Evolutionary conservation across 192 early-diverging fungal genomes (phyloP).

Genomic region (Umbelopsis sp.): DNA sequence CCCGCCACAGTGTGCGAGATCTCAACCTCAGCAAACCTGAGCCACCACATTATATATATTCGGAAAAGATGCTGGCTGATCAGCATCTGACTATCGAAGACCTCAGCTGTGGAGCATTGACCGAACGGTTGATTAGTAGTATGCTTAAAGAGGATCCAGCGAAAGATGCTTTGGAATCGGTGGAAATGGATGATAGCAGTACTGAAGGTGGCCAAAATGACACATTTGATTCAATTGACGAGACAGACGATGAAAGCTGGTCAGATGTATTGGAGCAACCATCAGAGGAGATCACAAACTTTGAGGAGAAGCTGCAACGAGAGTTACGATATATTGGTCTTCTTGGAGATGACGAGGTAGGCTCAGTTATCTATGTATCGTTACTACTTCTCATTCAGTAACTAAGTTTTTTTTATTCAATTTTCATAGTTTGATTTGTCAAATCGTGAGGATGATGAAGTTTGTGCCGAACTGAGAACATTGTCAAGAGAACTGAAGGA

Average conservation of each 20-base stretch:
- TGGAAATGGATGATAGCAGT: slow-evolving; percentile 13
- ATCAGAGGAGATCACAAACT: slow-evolving; percentile 52
- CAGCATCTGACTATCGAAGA: slow-evolving; percentile 37
- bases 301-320: slow-evolving; percentile 82
- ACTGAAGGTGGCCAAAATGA: slow-evolving; percentile 18
- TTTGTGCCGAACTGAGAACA: slow-evolving; percentile 68
- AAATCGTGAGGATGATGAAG: slow-evolving; percentile 73
- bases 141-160: slow-evolving; percentile 64
- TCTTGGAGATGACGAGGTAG: slow-evolving; percentile 74
- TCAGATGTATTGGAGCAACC: neutral
- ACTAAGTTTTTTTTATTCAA: neutral
- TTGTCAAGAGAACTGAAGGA: slow-evolving; percentile 75
- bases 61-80: slow-evolving; percentile 34
- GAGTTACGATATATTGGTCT: slow-evolving; percentile 87
- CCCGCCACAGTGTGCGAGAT: slow-evolving; percentile 23
- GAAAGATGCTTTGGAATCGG: neutral
- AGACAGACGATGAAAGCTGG: neutral
- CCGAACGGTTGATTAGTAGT: slow-evolving; percentile 75
- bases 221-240: slow-evolving; percentile 5
- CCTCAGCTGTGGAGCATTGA: slow-evolving; percentile 57
- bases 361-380: neutral
- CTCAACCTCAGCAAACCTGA: neutral
- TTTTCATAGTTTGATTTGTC: slow-evolving; percentile 64
- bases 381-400: neutral
- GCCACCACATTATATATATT: slow-evolving; percentile 26